Conservation (phyloP, 768 basidiomycete species). For the Royoungia palumana region DNA sequence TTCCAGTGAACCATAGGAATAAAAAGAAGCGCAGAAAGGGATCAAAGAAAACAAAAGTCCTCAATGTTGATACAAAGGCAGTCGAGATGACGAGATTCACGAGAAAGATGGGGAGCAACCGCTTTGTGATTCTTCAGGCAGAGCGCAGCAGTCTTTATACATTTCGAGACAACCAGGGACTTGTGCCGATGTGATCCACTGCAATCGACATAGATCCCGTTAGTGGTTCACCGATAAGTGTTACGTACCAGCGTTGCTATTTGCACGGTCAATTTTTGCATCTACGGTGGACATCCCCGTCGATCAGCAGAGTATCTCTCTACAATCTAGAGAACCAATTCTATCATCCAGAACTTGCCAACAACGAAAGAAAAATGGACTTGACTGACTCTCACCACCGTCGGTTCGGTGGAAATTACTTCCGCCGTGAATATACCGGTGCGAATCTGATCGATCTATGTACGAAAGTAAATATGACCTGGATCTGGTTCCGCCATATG, state of each 20-base stretch:
- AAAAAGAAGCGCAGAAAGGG: slow-evolving; percentile 13
- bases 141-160: slow-evolving; percentile 16
- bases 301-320: background rate
- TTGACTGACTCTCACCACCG: background rate
- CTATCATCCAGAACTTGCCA: background rate
- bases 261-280: no score
- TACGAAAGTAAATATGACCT: slow-evolving; percentile 14
- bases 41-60: slow-evolving; percentile 4
- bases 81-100: slow-evolving; percentile 3
- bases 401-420: background rate
- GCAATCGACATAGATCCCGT: slow-evolving; percentile 9
- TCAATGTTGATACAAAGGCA: slow-evolving; percentile 6
- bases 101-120: slow-evolving; percentile 2
- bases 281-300: background rate
- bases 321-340: background rate
- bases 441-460: background rate
- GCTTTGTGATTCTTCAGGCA: slow-evolving; percentile 6
- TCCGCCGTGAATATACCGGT: background rate
- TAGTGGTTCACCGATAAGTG: slow-evolving; percentile 1
- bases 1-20: slow-evolving; percentile 28
- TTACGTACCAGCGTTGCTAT: slow-evolving; percentile 17
- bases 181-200: slow-evolving; percentile 4
- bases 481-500: no score
- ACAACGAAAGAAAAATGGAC: background rate
- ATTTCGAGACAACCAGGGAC: slow-evolving; percentile 25